phyloP scores from a whole-genome alignment of 352 stramenopile species.

The Phytophthora hybrid region DNA sequence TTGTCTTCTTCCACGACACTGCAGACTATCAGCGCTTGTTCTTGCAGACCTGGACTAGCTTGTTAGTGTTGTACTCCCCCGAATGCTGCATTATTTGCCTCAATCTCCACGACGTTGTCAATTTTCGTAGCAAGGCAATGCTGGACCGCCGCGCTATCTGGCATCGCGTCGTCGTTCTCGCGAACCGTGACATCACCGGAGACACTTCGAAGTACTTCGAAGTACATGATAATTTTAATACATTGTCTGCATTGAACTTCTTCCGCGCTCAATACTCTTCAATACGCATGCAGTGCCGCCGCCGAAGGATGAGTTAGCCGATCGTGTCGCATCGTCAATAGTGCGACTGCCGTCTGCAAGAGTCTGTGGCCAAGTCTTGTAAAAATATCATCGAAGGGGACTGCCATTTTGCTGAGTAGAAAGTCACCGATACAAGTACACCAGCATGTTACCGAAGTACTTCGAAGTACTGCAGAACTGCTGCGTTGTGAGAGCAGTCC shows the following conservation, averaged over 20 bases:
- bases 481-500: too few relatives aligned
- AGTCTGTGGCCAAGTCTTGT: conserved; percentile 14
- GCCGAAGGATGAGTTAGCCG: conserved; percentile 33
- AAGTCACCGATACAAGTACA: not conserved
- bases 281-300: conserved; percentile 24
- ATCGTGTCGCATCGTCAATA: conserved; percentile 24
- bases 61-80: conserved; percentile 26
- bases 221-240: conserved; percentile 30
- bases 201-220: too few relatives aligned
- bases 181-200: conserved; percentile 47
- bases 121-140: conserved; percentile 44
- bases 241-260: conserved; percentile 39
- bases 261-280: conserved; percentile 39
- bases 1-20: conserved; percentile 51
- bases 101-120: conserved; percentile 25
- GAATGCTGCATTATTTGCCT: conserved; percentile 47
- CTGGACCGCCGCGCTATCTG: conserved; percentile 30
- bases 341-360: conserved; percentile 3
- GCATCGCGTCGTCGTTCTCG: conserved; percentile 46
- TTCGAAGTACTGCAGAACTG: too few relatives aligned
- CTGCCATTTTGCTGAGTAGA: not conserved
- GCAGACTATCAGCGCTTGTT: conserved; percentile 33
- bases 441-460: too few relatives aligned
- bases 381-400: not conserved
- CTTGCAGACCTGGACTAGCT: not conserved